phyloP scores from a whole-genome alignment of 768 basidiomycete species.

The Collybia sp. region DNA sequence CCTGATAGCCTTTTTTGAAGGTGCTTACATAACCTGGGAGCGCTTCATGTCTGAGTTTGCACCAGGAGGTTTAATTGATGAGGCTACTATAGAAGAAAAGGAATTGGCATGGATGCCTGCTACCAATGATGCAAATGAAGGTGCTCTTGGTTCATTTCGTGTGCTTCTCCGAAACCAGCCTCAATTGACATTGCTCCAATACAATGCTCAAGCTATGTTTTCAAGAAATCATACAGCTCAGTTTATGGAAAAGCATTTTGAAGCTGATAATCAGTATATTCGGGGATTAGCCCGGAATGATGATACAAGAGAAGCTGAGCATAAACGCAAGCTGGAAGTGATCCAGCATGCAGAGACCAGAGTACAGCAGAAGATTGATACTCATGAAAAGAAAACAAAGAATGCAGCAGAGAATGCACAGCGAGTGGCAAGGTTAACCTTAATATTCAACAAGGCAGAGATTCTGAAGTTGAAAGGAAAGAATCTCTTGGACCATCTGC shows the following conservation, averaged over 20 bases:
- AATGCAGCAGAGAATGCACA: not conserved
- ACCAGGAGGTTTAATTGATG: slow-evolving; percentile 21
- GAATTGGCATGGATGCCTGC: slow-evolving; percentile 20
- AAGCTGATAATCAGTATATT: not conserved
- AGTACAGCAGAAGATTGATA: not conserved
- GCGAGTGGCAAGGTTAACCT: not conserved
- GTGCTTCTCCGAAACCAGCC: slow-evolving; percentile 11
- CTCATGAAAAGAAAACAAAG: not conserved
- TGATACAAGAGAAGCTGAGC: not conserved
- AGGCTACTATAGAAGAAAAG: slow-evolving; percentile 12
- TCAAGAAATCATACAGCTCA: slow-evolving; percentile 15
- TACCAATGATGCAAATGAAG: slow-evolving; percentile 28
- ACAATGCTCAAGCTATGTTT: slow-evolving; percentile 19
- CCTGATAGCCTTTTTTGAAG: slow-evolving; percentile 14
- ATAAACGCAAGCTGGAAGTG: not conserved
- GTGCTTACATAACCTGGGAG: slow-evolving; percentile 15
- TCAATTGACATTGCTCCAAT: slow-evolving; percentile 11
- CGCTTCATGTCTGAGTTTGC: slow-evolving; percentile 22
- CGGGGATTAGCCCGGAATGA: not conserved
- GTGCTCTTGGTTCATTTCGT: slow-evolving; percentile 17
- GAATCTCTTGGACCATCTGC: no score
- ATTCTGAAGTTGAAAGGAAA: no score
- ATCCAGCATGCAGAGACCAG: not conserved
- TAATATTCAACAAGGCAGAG: no score
- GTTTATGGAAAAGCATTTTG: slow-evolving; percentile 17